Base-by-base conservation (phyloP, 2,329 filamentous ascomycete genomes). In the Parastagonospora avenae region DNA sequence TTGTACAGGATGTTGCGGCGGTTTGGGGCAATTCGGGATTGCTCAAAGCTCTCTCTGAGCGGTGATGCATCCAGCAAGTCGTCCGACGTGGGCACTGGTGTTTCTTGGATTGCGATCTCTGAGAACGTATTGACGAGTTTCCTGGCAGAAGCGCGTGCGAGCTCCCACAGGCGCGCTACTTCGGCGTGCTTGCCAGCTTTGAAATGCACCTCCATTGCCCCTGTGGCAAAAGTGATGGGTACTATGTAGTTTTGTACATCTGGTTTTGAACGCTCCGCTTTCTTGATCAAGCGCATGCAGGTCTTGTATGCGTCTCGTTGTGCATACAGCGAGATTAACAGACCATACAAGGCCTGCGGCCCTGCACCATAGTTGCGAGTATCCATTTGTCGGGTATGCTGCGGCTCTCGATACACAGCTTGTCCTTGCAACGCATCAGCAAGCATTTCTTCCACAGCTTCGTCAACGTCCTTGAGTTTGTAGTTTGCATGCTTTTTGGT, bases 191-290 rank as follows among this genome's bases (percentile, higher is more conserved):
- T 79, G 33, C 78, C 74, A 14, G 86, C 81, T 44, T 79, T 76
- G 37, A 85, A 75, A 64, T 89, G 82, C 0, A 85, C 80, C 16
- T 80, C 76, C 88, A 96, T 92, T 50, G 93, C 73, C 8, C 86
- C 72, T 5, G 70, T 72, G 19, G 75, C 63, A 38, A 76, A 82
- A 0, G 77, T 79, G 24, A 71, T 58, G 9, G 71, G 68, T 1
- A 55, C 57, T 16, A 58, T 54, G 15, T 61, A 64, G 15, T 58
- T 54, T 3, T 51, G 39, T 1, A 43, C 44, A 8, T 59, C 52
- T 7, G 54, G 48, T 15, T 63, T 57, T 5, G 54, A 52, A 27
- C 60, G 51, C 36, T 55, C 46, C 5, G 62, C 63, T 33, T 59
- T 57, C 14, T 54, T 39, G 36, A 72, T 62, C 14, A 73, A 50